A percentile compares a stretch with the other conserved stretches of the same genome.
Evolutionary conservation across 2,329 filamentous ascomycete species (phyloP).

Genomic region (Diaporthe aspalathi): DNA sequence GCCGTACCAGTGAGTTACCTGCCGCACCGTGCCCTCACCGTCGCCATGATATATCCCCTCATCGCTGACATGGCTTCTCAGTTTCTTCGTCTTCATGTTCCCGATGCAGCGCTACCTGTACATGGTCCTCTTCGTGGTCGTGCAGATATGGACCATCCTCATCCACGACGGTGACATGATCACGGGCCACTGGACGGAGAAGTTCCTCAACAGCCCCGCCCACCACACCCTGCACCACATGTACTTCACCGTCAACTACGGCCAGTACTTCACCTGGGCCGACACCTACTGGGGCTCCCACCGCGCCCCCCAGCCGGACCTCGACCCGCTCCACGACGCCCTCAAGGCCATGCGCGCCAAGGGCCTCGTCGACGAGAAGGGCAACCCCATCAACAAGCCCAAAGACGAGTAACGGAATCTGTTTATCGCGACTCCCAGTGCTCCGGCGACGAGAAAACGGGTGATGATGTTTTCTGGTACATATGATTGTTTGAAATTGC

Average conservation of each 20-base stretch:
- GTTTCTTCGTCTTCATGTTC: conserved; percentile 57
- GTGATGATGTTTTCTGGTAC: background rate
- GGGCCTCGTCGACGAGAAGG: conserved; percentile 57
- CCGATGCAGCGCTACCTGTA: conserved; percentile 60
- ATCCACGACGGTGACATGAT: conserved; percentile 64
- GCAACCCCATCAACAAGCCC: conserved; percentile 52
- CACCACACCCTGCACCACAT: conserved; percentile 62
- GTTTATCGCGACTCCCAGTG: no score
- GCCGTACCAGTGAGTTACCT: conserved; percentile 56
- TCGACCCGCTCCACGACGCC: conserved; percentile 58
- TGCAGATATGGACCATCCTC: conserved; percentile 62
- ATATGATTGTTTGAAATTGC: conserved; percentile 11
- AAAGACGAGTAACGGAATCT: conserved; percentile 40
- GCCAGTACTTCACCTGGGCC: conserved; percentile 62
- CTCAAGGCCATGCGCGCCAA: conserved; percentile 57
- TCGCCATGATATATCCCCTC: no score
- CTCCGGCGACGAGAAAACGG: background rate
- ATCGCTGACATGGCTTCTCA: conserved; percentile 41
- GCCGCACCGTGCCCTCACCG: background rate
- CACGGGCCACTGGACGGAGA: conserved; percentile 58
- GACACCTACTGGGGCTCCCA: conserved; percentile 59
- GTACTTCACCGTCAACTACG: conserved; percentile 63
- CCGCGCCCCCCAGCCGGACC: conserved; percentile 54
- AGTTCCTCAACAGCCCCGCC: conserved; percentile 60
- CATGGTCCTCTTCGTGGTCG: conserved; percentile 55